These are phyloP conservation scores for Fragilaria radians DNA, from an alignment of 108 stramenopile species.

Conservation along the genomic window DNA sequence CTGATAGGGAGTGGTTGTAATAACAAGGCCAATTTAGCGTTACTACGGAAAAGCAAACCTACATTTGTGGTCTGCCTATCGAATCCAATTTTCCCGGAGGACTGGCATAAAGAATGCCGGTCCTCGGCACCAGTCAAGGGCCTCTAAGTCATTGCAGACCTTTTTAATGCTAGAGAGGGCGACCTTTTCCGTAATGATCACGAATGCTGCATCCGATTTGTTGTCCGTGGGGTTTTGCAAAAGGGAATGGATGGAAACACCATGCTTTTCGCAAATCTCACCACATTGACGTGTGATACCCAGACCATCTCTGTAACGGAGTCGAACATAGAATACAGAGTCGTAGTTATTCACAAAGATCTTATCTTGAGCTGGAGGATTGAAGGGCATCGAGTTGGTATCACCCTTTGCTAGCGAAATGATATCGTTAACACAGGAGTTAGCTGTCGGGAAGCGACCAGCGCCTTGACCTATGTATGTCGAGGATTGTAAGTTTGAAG, in stretches of 20 bases:
- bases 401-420: conserved; percentile 79
- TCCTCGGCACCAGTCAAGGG: conserved; percentile 73
- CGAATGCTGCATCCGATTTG: conserved; percentile 72
- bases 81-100: conserved; percentile 60
- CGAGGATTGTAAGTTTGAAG: conserved; percentile 58
- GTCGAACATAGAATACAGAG: conserved; percentile 77
- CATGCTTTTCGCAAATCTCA: conserved; percentile 77
- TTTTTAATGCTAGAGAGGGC: conserved; percentile 48
- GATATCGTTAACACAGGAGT: conserved; percentile 80
- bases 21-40: too few species aligned
- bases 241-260: conserved; percentile 81
- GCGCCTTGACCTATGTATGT: conserved; percentile 87
- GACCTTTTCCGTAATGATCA: conserved; percentile 80
- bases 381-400: conserved; percentile 61
- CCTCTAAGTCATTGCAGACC: conserved; percentile 68
- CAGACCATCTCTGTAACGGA: conserved; percentile 60
- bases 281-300: conserved; percentile 83
- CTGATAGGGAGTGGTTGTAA: too few species aligned
- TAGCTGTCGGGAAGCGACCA: conserved; percentile 86
- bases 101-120: conserved; percentile 85
- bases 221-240: conserved; percentile 76
- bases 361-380: conserved; percentile 32
- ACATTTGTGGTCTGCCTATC: conserved; percentile 7
- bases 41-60: too few species aligned
- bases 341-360: conserved; percentile 71